A percentile compares a stretch with the other conserved stretches of the same genome.
Conservation (phyloP, 2,329 filamentous ascomycete species). For the Diaporthe sp. region DNA sequence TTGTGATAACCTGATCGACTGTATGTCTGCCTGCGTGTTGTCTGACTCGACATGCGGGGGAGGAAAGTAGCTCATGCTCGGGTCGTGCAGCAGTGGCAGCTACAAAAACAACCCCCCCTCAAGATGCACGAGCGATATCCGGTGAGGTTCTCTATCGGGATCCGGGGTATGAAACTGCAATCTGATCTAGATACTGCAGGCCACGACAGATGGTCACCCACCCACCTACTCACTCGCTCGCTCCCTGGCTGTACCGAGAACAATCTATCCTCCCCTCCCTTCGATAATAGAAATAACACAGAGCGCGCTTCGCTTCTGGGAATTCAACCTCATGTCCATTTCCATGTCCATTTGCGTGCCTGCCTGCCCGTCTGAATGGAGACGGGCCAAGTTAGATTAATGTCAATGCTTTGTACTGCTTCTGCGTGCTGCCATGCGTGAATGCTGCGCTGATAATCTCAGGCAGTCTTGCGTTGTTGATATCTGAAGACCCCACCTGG, state of each 20-base stretch:
- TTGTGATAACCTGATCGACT: not conserved
- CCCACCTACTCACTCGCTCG: not conserved
- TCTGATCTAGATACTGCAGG: not conserved
- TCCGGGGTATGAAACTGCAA: not conserved
- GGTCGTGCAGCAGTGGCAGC: not conserved
- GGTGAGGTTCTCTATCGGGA: not conserved
- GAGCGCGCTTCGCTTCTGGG: slow-evolving; percentile 3
- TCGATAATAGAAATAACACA: not conserved
- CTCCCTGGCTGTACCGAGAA: not conserved
- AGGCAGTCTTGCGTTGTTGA: not conserved
- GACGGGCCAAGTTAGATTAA: not conserved
- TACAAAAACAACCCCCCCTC: too few relatives aligned
- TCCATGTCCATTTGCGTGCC: not conserved
- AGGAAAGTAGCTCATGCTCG: not conserved
- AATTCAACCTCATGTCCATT: not conserved
- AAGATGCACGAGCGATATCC: not conserved
- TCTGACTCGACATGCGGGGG: too few relatives aligned
- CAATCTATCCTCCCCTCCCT: not conserved
- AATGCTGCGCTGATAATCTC: not conserved
- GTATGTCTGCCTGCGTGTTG: not conserved
- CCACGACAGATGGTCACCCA: not conserved
- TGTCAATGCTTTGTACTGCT: not conserved
- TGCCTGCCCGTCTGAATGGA: not conserved
- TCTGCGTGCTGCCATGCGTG: not conserved
- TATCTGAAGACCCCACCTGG: not conserved